Conservation (phyloP, 2,329 filamentous ascomycete species). For the Penicillium verrucosum region DNA sequence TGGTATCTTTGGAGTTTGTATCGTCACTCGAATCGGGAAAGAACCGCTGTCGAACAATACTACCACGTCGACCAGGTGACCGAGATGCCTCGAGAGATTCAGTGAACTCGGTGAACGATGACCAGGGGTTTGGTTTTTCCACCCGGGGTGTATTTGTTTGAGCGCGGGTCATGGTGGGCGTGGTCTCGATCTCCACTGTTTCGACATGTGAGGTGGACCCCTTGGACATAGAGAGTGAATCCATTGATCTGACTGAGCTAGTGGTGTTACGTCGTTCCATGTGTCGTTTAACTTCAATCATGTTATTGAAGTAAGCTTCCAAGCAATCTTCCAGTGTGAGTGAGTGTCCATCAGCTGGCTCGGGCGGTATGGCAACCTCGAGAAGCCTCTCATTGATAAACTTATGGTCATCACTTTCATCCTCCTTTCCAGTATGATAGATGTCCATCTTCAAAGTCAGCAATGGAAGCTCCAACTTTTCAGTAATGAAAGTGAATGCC, state of each 20-base stretch:
- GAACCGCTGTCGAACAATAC: slow-evolving; percentile 46
- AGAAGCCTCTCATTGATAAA: slow-evolving; percentile 87
- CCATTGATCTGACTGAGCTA: slow-evolving; percentile 42
- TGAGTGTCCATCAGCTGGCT: slow-evolving; percentile 61
- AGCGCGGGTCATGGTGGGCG: slow-evolving; percentile 35
- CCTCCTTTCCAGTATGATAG: slow-evolving; percentile 83
- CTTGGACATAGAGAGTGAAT: slow-evolving; percentile 35
- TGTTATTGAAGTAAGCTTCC: slow-evolving; percentile 91
- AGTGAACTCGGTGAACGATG: slow-evolving; percentile 26
- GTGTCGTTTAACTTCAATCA: slow-evolving; percentile 82
- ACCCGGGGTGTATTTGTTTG: slow-evolving; percentile 21
- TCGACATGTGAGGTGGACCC: slow-evolving; percentile 42
- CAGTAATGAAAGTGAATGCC: slow-evolving; percentile 91
- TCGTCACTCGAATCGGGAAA: slow-evolving; percentile 46
- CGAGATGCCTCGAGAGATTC: slow-evolving; percentile 24
- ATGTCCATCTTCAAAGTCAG: slow-evolving; percentile 91
- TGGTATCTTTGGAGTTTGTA: slow-evolving; percentile 1
- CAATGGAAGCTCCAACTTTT: slow-evolving; percentile 79
- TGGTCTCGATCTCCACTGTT: slow-evolving; percentile 40
- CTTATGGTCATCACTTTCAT: slow-evolving; percentile 84
- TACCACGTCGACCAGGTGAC: slow-evolving; percentile 32
- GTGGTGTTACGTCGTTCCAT: slow-evolving; percentile 60
- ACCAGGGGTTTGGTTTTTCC: slow-evolving; percentile 24
- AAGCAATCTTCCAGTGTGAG: slow-evolving; percentile 87
- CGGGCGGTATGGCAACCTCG: slow-evolving; percentile 82